A percentile compares a stretch with the other conserved stretches of the same genome.
These are phyloP conservation scores for Blepharisma undulans DNA, from an alignment of 169 alveolate genomes.

Conservation along the genomic window DNA sequence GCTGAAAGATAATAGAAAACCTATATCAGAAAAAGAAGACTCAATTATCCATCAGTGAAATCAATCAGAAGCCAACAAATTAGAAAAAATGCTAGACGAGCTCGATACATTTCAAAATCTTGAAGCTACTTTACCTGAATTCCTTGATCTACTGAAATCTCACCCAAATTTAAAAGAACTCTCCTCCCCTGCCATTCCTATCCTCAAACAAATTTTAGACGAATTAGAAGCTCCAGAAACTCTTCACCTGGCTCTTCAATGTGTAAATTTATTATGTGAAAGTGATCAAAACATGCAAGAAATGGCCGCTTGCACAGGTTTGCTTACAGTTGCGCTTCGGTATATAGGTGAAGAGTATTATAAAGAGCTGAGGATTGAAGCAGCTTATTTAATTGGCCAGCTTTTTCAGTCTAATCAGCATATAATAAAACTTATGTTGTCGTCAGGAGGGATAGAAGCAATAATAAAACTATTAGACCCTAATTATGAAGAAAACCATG, in stretches of 20 bases:
- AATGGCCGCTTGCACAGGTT: neutral
- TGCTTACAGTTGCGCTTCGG: neutral
- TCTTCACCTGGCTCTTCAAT: neutral
- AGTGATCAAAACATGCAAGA: neutral
- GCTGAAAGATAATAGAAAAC: neutral
- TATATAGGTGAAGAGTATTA: slow-evolving; percentile 1
- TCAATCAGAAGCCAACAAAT: neutral
- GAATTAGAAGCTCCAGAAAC: neutral
- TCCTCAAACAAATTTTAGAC: slow-evolving; percentile 24
- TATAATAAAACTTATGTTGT: neutral
- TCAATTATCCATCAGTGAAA: neutral
- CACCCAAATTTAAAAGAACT: neutral
- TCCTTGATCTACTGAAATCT: neutral
- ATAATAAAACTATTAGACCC: slow-evolving; percentile 13
- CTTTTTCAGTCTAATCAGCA: neutral
- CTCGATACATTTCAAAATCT: neutral
- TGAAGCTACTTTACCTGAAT: neutral
- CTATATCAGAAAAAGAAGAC: neutral
- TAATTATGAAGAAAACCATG: slow-evolving; percentile 22
- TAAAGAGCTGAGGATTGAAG: slow-evolving; percentile 37
- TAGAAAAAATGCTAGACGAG: neutral
- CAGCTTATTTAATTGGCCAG: slow-evolving; percentile 29
- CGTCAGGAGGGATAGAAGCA: slow-evolving; percentile 38
- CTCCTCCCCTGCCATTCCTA: neutral
- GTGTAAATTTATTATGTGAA: slow-evolving; percentile 14